phyloP scores from a whole-genome alignment of 1,284 basidiomycete species.

The Pulchroboletus neoregius region DNA sequence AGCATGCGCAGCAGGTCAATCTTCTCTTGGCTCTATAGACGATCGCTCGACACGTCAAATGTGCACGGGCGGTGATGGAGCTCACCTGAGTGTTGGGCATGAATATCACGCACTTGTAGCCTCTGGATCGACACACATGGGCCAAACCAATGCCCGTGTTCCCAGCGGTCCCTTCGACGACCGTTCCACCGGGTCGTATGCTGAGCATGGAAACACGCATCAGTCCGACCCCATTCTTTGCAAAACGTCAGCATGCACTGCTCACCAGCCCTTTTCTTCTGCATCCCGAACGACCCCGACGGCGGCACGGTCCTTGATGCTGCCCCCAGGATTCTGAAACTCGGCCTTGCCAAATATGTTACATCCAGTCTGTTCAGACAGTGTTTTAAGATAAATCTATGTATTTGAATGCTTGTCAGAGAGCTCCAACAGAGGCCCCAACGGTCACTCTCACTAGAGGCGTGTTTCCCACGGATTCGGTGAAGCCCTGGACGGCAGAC shows the following conservation, averaged over 20 bases:
- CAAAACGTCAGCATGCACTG: conserved; percentile 28
- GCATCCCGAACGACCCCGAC: conserved; percentile 88
- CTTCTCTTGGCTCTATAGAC: conserved; percentile 85
- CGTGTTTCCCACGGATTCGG: conserved; percentile 90
- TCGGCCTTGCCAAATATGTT: conserved; percentile 94
- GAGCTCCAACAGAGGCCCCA: background rate
- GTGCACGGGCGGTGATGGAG: background rate
- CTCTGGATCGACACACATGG: conserved; percentile 88
- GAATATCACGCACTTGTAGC: conserved; percentile 99
- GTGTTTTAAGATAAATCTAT: conserved; percentile 78
- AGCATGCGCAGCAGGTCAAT: conserved; percentile 97
- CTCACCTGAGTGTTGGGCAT: conserved; percentile 93
- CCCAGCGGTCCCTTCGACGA: conserved; percentile 98
- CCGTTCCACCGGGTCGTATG: conserved; percentile 87
- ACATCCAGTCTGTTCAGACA: conserved; percentile 89
- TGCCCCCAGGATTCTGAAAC: conserved; percentile 99
- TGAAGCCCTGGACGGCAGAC: conserved; percentile 73
- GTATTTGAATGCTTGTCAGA: conserved; percentile 5
- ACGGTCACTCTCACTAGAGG: conserved; percentile 66
- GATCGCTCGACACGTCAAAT: background rate
- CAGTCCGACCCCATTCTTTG: background rate
- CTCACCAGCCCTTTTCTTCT: conserved; percentile 75
- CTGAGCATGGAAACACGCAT: conserved; percentile 37
- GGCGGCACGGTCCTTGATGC: conserved; percentile 97
- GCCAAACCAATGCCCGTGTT: conserved; percentile 98